Evolutionary conservation across 306 rosid genomes (phyloP).

Genomic region (Luffa aegyptiaca): DNA sequence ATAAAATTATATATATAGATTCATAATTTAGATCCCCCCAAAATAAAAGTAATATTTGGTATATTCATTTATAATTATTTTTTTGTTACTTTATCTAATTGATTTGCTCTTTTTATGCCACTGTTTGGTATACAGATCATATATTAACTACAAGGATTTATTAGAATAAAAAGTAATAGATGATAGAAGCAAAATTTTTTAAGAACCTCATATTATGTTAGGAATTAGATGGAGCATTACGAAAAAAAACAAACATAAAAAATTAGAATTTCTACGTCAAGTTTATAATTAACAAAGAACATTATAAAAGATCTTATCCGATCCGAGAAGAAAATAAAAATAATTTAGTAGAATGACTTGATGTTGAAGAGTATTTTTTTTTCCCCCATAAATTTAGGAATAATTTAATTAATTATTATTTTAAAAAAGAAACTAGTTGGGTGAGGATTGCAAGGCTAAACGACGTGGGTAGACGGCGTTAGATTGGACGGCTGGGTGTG

Average conservation of each 20-base stretch:
- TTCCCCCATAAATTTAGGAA: not conserved
- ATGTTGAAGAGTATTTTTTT: not conserved
- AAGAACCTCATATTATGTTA: not conserved
- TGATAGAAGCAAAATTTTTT: too few species aligned
- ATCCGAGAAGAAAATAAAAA: not conserved
- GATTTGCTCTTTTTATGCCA: too few species aligned
- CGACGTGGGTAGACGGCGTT: constrained; percentile 4
- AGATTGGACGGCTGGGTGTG: not conserved
- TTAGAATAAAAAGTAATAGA: too few species aligned
- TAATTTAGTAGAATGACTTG: not conserved
- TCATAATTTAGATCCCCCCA: not conserved
- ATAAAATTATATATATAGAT: too few species aligned
- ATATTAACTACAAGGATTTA: too few species aligned
- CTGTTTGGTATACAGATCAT: too few species aligned
- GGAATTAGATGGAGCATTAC: not conserved
- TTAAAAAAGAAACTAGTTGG: not conserved
- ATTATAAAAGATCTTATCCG: not conserved
- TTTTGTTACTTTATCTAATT: too few species aligned
- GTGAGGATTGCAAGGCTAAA: constrained; percentile 1
- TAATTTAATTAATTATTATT: not conserved
- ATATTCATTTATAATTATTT: too few species aligned
- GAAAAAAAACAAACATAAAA: not conserved
- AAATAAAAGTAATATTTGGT: too few species aligned
- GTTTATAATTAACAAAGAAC: not conserved
- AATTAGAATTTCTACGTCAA: not conserved